Base-by-base conservation (phyloP, 495 filamentous ascomycete species). In the Cercophora samala region DNA sequence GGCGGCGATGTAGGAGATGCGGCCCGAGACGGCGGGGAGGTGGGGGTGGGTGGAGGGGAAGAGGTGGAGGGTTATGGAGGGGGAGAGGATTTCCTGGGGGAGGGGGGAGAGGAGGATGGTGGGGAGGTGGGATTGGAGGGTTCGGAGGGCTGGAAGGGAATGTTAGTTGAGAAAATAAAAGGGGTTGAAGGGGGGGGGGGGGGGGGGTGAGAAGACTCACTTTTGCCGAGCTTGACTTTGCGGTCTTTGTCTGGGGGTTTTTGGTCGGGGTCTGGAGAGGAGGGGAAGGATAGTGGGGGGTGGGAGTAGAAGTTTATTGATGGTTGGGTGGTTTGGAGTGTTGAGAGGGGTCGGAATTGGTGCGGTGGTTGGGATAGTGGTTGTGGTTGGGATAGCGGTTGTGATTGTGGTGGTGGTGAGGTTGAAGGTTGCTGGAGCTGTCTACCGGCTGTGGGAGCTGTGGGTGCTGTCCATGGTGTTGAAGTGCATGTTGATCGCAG, bases 21-120 rank as follows among this genome's bases (percentile, higher is more conserved):
- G 87, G 55, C 95, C 95, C 5, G 91, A 89, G 60, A 97, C 96
- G 9, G 88, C 90, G 59, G 95, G 95, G 15, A 99, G 91, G 74
- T 97, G 91, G 2, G 93, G 96, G 73, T 99, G 96, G 0, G 95
- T 97, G 2, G 93, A 93, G 26, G 95, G 95, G 80, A 99, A 99
- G 64, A 98, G 90, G 77, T 96, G 90, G 26, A 99, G 88, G n/a
- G 88, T 89, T 68, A 98, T 95, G 73, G 88, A 86, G 0, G 94
- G 95, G 0, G 90, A 91, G 70, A 99, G 90, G 71, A 99, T 91
- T 56, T 91, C 87, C 58, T 88, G 87, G 2, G 95, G 95, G 1
- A 97, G 85, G 5, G 88, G 88, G 9, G 93, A 90, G 70, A 91
- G 89, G 19, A 99, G 84, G 26, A 99, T 85, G 17, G 89, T 91